Evolutionary conservation across 2,329 filamentous ascomycete species (phyloP), one percentile per base, ranked within the genome.

Genomic region (Cladosporium sp.): DNA sequence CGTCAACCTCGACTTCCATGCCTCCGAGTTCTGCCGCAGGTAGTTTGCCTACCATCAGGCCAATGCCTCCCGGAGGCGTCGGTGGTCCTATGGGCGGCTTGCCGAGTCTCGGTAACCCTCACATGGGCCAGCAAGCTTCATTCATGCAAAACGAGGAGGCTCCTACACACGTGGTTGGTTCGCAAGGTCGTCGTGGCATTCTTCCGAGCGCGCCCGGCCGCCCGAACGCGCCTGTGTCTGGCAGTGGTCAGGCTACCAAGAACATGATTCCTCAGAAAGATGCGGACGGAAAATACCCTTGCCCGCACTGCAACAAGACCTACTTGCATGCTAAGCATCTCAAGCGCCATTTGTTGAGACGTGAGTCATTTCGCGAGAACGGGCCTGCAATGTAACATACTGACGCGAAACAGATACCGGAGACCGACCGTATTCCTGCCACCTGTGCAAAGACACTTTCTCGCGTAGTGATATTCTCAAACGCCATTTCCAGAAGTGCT

Each of bases 401-500:
- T 79, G 66, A 80, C 70, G 56, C 64, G 59, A 25, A 59, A 47
- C 69, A 96, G 93, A 99, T 80, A 97, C 94, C 62, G 94, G 94
- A 70, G 93, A 97, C 75, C 90, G 94, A 66, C 94, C 94, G 59
- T 99, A 99, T 80, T 95, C 95, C 86, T 99, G 94, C 78, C 90
- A 96, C 65, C 82, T 99, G 54, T 99, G 94, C 82, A 92, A 94
- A 75, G 94, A 97, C 76, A 97, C 92, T 36, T 99, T 99, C 77
- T 96, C 91, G 51, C 88, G 94, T 74, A 96, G 92, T 82, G 94
- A 99, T 73, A 97, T 99, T 65, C 80, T 99, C 70, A 99, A 99
- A 82, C 90, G 94, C 65, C 94, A 99, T 78, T 99, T 97, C 78
- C 92, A 97, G 76, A 99, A 99, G 81, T 99, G 94, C 79, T 97